These are phyloP conservation scores for Hericium coralloides DNA, from an alignment of 768 basidiomycete species.

Conservation along the genomic window DNA sequence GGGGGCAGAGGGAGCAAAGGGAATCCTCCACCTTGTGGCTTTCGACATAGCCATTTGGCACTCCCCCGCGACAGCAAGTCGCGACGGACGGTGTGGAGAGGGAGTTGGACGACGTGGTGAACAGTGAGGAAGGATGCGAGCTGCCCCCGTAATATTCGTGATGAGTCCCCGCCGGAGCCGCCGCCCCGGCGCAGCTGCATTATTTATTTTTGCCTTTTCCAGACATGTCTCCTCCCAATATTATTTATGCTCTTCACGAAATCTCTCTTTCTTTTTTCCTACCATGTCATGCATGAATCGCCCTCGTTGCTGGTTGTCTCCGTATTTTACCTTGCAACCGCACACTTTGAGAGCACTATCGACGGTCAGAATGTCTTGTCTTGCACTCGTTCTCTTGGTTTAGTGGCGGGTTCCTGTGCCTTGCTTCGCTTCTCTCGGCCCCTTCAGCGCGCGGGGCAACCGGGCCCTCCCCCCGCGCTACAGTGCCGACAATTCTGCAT, in stretches of 20 bases:
- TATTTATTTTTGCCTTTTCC: not conserved
- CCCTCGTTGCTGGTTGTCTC: not conserved
- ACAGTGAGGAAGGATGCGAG: not conserved
- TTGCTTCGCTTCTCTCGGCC: not conserved
- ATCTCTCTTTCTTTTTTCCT: not conserved
- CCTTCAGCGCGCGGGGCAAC: not conserved
- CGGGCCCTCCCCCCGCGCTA: not conserved
- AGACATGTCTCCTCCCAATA: not conserved
- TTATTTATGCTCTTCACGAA: not conserved
- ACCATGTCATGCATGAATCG: not conserved
- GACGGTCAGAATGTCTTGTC: not conserved
- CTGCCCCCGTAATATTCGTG: not conserved
- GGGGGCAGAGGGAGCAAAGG: slow-evolving; percentile 8
- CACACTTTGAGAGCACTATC: not conserved
- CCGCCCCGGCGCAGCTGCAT: not conserved
- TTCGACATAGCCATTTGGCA: slow-evolving; percentile 11
- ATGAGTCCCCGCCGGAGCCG: not conserved
- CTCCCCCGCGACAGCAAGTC: not conserved
- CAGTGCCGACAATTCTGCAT: not conserved
- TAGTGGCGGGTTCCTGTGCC: not conserved
- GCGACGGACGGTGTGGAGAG: not conserved
- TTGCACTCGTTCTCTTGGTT: not conserved
- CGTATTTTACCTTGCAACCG: not conserved
- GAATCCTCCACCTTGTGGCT: slow-evolving; percentile 12
- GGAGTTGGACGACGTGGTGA: not conserved